Conservation (phyloP, 2,329 filamentous ascomycete species). For the Monilinia polystroma region DNA sequence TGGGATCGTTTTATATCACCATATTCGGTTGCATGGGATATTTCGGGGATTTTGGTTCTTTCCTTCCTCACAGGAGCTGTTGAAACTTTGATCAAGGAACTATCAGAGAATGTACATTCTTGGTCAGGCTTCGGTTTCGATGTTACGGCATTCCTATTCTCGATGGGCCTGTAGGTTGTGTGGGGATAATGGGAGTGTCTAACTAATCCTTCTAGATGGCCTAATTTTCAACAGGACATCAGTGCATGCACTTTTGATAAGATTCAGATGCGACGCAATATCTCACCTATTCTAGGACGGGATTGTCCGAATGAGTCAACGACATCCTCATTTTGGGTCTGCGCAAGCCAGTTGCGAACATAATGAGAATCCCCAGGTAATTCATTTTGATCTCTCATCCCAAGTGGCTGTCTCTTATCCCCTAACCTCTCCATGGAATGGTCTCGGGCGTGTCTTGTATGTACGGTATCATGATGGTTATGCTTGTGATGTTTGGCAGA, state of each 20-base stretch:
- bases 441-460: neutral
- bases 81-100: constrained; percentile 31
- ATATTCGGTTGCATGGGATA: neutral
- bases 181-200: neutral
- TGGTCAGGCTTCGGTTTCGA: constrained; percentile 20
- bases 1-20: neutral
- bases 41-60: neutral
- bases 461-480: neutral
- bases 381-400: constrained; percentile 4
- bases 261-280: neutral
- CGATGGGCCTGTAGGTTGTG: neutral
- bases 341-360: constrained; percentile 36
- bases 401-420: neutral
- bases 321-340: constrained; percentile 26
- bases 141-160: neutral
- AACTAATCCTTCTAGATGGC: neutral
- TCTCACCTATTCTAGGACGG: neutral
- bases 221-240: neutral
- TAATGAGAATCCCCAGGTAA: constrained; percentile 33
- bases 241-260: neutral
- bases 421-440: neutral
- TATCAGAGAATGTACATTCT: constrained; percentile 30
- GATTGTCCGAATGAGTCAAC: constrained; percentile 1
- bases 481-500: neutral
- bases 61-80: constrained; percentile 9